phyloP scores from a whole-genome alignment of 805 yeast species.

The Kodamaea restingae region DNA sequence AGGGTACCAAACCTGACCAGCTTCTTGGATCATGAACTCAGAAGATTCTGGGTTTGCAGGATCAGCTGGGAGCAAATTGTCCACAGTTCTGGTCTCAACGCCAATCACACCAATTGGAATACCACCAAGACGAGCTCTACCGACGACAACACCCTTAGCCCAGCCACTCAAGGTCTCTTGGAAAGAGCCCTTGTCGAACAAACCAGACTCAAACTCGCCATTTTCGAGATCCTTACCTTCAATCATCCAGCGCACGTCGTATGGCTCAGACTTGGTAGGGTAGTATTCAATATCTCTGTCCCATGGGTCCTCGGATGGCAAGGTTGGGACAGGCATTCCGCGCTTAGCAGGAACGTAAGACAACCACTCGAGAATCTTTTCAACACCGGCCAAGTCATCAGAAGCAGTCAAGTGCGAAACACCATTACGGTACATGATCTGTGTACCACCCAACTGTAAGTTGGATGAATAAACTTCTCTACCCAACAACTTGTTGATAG shows the following conservation, averaged over 20 bases:
- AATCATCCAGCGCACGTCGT: conserved; percentile 94
- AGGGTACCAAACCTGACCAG: conserved; percentile 99
- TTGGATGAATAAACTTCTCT: conserved; percentile 96
- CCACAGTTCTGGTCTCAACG: conserved; percentile 88
- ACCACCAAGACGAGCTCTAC: conserved; percentile 98
- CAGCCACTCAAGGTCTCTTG: conserved; percentile 96
- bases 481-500: conserved; percentile 93
- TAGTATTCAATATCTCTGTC: conserved; percentile 83
- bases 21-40: conserved; percentile 83
- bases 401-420: conserved; percentile 96
- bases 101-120: conserved; percentile 98
- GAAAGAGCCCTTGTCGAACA: conserved; percentile 91
- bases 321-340: conserved; percentile 84
- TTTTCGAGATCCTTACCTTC: conserved; percentile 80
- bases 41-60: conserved; percentile 97
- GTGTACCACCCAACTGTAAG: conserved; percentile 98
- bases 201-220: conserved; percentile 67
- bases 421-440: conserved; percentile 97
- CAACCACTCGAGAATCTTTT: conserved; percentile 92
- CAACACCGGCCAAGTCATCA: conserved; percentile 95
- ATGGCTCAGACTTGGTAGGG: conserved; percentile 69
- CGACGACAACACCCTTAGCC: conserved; percentile 98
- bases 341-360: conserved; percentile 91
- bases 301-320: conserved; percentile 83
- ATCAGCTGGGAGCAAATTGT: conserved; percentile 92